Base-by-base conservation (phyloP, 805 yeast genomes). In the Huiozyma sinensis region DNA sequence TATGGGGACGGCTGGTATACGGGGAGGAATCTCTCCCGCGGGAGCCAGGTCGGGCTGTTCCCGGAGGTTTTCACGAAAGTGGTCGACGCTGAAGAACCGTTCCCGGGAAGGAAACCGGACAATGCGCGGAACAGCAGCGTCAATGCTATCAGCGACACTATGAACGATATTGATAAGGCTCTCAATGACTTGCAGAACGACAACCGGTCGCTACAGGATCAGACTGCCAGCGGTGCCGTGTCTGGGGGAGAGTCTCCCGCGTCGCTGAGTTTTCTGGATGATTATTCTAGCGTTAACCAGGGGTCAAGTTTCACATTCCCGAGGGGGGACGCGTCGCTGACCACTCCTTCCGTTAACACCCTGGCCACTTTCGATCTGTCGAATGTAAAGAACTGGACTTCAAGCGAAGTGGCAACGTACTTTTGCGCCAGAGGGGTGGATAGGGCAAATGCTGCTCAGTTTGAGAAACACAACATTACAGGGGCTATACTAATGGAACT, bases 1-100 rank as follows among this genome's bases (percentile, higher is more conserved):
- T 92, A 83, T 63, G 84, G 85, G 54, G 97, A 92, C 62, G 97
- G 97, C 27, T 92, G 99, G 99, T 92, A 82, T 59, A 81, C 84
- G 71, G 95, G 96, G 3, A 78, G 77, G 46, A 89, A 89, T 54
- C 58, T 85, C 40, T 56, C 72, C 36, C 24, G 24, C 24, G 79
- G 90, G 0, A 75, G 76, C 41, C 72, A 75, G 42, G 88, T 85
- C 6, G 98, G 98, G 0, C 67, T 90, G 33, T 90, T 87, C 57
- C 98, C 98, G 11, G 83, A 83, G 54, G 77, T 86, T 6, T 90
- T 90, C 62, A 89, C 97, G 2, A 79, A 80, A 52, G 61, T 73
- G 7, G 60, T 66, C 8, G 64, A 62, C 29, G 51, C 58, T 9
- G 8, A 24, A 31, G 54, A 58, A 12, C 46, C 61, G 7, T 17